Percentiles rank a stretch among this genome's conserved stretches.
Conservation (phyloP, 73 alveolate genomes). For the Tetrahymena elliotti region DNA sequence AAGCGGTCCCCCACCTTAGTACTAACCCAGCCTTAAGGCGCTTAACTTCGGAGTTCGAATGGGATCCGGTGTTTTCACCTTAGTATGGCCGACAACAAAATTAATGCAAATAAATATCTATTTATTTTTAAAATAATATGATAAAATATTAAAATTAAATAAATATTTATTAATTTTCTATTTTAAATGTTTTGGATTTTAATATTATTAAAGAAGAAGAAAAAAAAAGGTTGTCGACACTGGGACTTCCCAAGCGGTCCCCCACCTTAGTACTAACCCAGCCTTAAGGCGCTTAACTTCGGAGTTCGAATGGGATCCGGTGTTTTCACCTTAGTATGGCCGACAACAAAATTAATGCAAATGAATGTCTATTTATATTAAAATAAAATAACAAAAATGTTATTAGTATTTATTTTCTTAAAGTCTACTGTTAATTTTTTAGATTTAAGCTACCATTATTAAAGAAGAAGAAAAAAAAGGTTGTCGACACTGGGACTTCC, state of each 20-base stretch:
- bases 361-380: background rate
- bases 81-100: slow-evolving; percentile 95
- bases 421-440: no score
- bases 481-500: slow-evolving; percentile 88
- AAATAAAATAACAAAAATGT: no score
- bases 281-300: slow-evolving; percentile 98
- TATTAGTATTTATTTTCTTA: no score
- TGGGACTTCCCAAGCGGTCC: slow-evolving; percentile 98
- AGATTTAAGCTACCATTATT: no score
- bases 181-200: background rate
- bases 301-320: slow-evolving; percentile 99
- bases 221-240: slow-evolving; percentile 66
- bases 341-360: slow-evolving; percentile 63
- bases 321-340: slow-evolving; percentile 96
- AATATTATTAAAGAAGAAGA: background rate
- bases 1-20: slow-evolving; percentile 99
- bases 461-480: slow-evolving; percentile 1
- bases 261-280: slow-evolving; percentile 98
- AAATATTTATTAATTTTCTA: background rate
- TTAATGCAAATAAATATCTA: background rate
- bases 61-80: slow-evolving; percentile 98
- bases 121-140: no score
- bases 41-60: slow-evolving; percentile 99
- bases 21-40: slow-evolving; percentile 97
- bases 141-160: background rate